Evolutionary conservation across 108 stramenopile genomes (phyloP).

Genomic region (Aurantiochytrium sp.): DNA sequence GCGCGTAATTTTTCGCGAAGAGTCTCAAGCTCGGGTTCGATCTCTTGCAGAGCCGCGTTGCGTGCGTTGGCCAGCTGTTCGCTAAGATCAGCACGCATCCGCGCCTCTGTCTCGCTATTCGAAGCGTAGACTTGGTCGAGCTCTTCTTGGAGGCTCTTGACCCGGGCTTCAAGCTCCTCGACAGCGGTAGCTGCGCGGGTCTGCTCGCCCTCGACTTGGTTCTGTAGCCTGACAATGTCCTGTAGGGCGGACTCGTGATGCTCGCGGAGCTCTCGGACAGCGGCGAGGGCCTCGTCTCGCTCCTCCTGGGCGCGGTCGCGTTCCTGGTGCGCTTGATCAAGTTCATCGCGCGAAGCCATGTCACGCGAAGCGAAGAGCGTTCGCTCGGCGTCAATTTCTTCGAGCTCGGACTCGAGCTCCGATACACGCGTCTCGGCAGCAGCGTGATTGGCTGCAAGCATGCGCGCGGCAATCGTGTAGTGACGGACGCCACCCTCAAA

Average conservation of each 20-base stretch:
- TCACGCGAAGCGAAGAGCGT: neutral
- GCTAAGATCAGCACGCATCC: neutral
- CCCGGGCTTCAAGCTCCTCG: neutral
- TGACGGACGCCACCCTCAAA: neutral
- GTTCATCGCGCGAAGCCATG: neutral
- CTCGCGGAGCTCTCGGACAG: neutral
- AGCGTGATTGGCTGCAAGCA: neutral
- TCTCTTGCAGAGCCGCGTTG: neutral
- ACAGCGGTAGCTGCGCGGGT: neutral
- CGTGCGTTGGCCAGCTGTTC: neutral
- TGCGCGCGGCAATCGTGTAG: neutral
- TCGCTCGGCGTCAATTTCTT: neutral
- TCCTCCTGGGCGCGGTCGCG: neutral
- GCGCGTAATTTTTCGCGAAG: neutral
- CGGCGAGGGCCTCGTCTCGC: neutral
- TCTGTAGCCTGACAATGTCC: neutral
- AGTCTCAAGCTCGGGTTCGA: neutral
- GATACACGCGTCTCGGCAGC: neutral
- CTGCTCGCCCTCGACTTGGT: neutral
- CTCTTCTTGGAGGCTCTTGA: neutral
- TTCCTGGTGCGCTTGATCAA: neutral
- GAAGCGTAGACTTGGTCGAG: neutral
- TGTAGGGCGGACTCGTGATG: neutral
- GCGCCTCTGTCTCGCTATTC: neutral
- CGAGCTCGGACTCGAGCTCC: neutral